Evolutionary conservation across 2,329 filamentous ascomycete genomes (phyloP).

Genomic region (Tothia fuscella): DNA sequence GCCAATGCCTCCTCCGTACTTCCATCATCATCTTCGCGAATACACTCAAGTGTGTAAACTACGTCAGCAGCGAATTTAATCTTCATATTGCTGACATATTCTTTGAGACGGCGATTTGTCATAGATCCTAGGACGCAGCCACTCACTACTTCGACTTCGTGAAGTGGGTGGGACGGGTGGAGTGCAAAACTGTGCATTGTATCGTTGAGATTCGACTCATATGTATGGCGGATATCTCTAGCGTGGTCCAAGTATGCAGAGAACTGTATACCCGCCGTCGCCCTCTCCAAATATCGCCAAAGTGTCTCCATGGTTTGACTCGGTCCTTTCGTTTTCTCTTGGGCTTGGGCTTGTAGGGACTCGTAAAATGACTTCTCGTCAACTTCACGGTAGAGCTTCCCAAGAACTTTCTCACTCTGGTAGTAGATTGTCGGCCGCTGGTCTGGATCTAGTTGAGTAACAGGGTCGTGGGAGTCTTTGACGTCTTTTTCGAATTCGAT

Average conservation of each 20-base stretch:
- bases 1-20: slow-evolving; percentile 4
- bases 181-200: slow-evolving; percentile 1
- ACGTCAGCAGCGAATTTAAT: slow-evolving; percentile 2
- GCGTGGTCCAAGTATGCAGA: neutral
- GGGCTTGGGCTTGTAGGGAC: slow-evolving; percentile 23
- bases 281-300: no score
- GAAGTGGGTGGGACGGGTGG: neutral
- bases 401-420: slow-evolving; percentile 54
- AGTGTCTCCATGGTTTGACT: slow-evolving; percentile 19
- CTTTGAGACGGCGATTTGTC: slow-evolving; percentile 3
- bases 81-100: neutral
- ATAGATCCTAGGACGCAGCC: slow-evolving; percentile 8
- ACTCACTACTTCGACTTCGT: slow-evolving; percentile 7
- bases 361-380: slow-evolving; percentile 58
- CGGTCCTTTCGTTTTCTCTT: slow-evolving; percentile 12
- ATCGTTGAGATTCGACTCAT: slow-evolving; percentile 1
- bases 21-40: slow-evolving; percentile 6
- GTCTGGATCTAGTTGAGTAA: slow-evolving; percentile 13
- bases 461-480: slow-evolving; percentile 32
- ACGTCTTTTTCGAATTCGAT: slow-evolving; percentile 33
- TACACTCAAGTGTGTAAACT: neutral
- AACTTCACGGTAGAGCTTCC: slow-evolving; percentile 57
- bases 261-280: neutral
- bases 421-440: slow-evolving; percentile 45
- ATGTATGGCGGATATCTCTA: neutral